Evolutionary conservation across 2,329 filamentous ascomycete genomes (phyloP).

Genomic region (Ophiosphaerella herpotricha): DNA sequence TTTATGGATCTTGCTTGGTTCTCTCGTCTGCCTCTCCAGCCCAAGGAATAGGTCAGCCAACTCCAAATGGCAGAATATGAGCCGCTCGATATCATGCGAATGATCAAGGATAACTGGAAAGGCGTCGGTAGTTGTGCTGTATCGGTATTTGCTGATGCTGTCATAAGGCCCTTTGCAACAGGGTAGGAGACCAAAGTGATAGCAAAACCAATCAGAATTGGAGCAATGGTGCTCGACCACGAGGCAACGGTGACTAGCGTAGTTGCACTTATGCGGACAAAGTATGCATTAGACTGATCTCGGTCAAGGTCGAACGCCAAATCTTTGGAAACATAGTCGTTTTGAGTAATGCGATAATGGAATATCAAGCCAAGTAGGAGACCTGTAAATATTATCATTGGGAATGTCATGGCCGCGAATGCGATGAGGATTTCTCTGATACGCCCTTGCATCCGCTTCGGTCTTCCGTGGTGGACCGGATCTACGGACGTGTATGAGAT

Average conservation of each 20-base stretch:
- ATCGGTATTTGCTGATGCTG: not conserved
- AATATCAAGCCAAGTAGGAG: constrained; percentile 1
- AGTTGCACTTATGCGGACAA: constrained; percentile 2
- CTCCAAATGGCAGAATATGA: not conserved
- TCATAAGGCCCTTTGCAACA: not conserved
- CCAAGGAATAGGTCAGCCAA: constrained; percentile 1
- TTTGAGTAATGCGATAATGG: not conserved
- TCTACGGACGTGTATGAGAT: not conserved
- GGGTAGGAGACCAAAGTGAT: constrained; percentile 2
- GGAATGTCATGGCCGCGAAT: constrained; percentile 1
- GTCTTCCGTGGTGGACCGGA: not conserved
- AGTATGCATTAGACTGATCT: not conserved
- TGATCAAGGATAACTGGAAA: constrained; percentile 1
- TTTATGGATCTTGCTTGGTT: not conserved
- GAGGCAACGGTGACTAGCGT: not conserved
- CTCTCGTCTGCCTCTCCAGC: not conserved
- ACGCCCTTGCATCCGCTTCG: constrained; percentile 1
- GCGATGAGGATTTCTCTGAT: constrained; percentile 2
- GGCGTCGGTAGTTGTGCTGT: not conserved
- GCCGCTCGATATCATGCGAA: constrained; percentile 2
- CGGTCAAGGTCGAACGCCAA: not conserved
- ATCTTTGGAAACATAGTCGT: constrained; percentile 1
- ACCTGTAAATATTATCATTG: constrained; percentile 1
- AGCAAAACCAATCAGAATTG: constrained; percentile 1
- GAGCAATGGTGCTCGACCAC: constrained; percentile 3